A percentile compares a stretch with the other conserved stretches of the same genome.
Evolutionary conservation across 805 yeast species (phyloP).

Genomic region (Ogataea naganishii): DNA sequence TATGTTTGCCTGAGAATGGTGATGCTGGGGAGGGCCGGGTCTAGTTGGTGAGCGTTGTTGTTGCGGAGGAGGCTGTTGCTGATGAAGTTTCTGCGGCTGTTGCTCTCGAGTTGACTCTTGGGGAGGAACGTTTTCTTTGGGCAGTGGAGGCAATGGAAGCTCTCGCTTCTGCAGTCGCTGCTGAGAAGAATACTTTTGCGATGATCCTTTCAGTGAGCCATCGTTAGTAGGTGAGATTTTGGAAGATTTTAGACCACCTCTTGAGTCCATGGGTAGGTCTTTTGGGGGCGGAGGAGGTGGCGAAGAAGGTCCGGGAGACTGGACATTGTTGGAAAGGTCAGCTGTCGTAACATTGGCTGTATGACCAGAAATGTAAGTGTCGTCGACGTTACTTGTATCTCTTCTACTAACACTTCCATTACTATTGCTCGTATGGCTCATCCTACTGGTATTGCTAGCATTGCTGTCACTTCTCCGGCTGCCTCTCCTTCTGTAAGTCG

Average conservation of each 20-base stretch:
- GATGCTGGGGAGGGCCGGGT: slow-evolving; percentile 3
- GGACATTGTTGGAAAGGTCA: slow-evolving; percentile 2
- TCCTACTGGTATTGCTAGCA: too few relatives aligned
- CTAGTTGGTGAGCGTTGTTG: slow-evolving; percentile 1
- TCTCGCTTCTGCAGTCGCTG: slow-evolving; percentile 5
- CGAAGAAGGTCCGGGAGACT: slow-evolving; percentile 1
- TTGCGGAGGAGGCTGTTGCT: slow-evolving; percentile 2
- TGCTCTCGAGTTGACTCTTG: slow-evolving; percentile 1
- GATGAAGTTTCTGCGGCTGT: slow-evolving; percentile 1
- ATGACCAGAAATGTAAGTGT: neutral
- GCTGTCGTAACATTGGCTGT: neutral
- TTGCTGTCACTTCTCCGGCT: slow-evolving; percentile 6
- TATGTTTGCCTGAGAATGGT: too few relatives aligned
- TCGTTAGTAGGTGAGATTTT: too few relatives aligned
- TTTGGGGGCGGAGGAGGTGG: slow-evolving; percentile 1
- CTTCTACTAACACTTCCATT: slow-evolving; percentile 1
- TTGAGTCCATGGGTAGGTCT: too few relatives aligned
- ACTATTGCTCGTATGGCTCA: slow-evolving; percentile 1
- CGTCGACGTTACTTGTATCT: slow-evolving; percentile 1
- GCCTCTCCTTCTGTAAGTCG: slow-evolving; percentile 36
- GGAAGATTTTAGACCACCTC: too few relatives aligned
- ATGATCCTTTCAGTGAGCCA: too few relatives aligned
- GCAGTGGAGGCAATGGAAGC: slow-evolving; percentile 10
- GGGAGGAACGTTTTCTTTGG: slow-evolving; percentile 3
- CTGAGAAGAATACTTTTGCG: neutral